Percentiles rank a stretch among this genome's conserved stretches.
Conservation (phyloP, 305 asterid species). For the Coffea humblotiana region DNA sequence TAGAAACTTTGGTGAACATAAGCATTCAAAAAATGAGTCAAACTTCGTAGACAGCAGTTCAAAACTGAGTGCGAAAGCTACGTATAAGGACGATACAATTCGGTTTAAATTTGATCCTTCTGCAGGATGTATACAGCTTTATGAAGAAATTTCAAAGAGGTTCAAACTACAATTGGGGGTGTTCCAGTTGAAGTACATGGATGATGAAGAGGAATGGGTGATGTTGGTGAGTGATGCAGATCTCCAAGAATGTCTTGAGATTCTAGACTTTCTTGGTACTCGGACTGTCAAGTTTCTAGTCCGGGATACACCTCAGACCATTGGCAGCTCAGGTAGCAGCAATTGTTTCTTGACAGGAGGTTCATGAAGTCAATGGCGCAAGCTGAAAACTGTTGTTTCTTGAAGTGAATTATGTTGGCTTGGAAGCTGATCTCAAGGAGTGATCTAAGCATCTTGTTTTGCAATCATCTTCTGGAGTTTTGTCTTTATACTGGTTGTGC, state of each 20-base stretch:
- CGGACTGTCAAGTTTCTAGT: conserved; percentile 32
- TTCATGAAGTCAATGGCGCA: conserved; percentile 1
- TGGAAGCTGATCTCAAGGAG: not conserved
- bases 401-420: not conserved
- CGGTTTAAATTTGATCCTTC: conserved; percentile 43
- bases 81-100: conserved; percentile 39
- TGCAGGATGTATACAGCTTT: conserved; percentile 37
- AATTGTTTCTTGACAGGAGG: conserved; percentile 31
- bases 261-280: conserved; percentile 32
- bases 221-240: conserved; percentile 45
- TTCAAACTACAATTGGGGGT: conserved; percentile 36
- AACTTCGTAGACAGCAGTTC: conserved; percentile 28
- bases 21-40: conserved; percentile 20
- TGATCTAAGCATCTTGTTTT: not conserved
- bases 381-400: not conserved
- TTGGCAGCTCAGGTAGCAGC: conserved; percentile 49
- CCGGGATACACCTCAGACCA: conserved; percentile 28
- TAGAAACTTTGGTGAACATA: conserved; percentile 27
- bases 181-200: conserved; percentile 49
- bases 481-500: not conserved
- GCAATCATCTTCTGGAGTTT: not conserved
- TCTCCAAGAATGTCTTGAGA: conserved; percentile 40
- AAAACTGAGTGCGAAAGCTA: conserved; percentile 37
- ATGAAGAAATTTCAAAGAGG: conserved; percentile 41
- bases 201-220: conserved; percentile 55